A percentile compares a stretch with the other conserved stretches of the same genome.
phyloP scores from a whole-genome alignment of 2,329 filamentous ascomycete species.

The Chaetomiaceae sp. region DNA sequence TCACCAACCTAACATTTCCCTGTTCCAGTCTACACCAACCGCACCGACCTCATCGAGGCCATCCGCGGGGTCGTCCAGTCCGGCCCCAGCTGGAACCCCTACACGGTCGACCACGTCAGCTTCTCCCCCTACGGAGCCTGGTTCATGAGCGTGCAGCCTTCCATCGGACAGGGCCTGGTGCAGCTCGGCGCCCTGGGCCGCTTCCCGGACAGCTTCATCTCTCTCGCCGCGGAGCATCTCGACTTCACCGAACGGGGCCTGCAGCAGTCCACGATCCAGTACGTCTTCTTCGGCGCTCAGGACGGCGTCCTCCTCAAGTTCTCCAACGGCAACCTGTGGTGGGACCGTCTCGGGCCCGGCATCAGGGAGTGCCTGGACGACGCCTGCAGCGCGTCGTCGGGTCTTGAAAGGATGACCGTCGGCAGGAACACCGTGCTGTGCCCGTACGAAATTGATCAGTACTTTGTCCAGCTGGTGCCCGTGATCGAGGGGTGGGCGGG shows the following conservation, averaged over 20 bases:
- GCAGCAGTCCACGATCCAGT: neutral
- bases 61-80: neutral
- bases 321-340: neutral
- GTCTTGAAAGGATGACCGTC: neutral
- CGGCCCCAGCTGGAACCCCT: neutral
- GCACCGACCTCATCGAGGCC: neutral
- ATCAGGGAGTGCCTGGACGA: neutral
- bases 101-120: neutral
- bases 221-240: neutral
- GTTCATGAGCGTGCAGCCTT: neutral
- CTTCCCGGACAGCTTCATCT: neutral
- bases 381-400: neutral
- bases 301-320: neutral
- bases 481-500: neutral
- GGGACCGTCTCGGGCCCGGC: neutral
- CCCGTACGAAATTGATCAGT: neutral
- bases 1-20: neutral
- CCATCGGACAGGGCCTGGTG: neutral
- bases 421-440: neutral
- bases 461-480: neutral
- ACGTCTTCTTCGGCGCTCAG: neutral
- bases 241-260: neutral
- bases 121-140: neutral
- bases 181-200: neutral
- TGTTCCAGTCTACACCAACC: neutral